phyloP scores from a whole-genome alignment of 495 filamentous ascomycete species.

The Glarea lozoyensis region DNA sequence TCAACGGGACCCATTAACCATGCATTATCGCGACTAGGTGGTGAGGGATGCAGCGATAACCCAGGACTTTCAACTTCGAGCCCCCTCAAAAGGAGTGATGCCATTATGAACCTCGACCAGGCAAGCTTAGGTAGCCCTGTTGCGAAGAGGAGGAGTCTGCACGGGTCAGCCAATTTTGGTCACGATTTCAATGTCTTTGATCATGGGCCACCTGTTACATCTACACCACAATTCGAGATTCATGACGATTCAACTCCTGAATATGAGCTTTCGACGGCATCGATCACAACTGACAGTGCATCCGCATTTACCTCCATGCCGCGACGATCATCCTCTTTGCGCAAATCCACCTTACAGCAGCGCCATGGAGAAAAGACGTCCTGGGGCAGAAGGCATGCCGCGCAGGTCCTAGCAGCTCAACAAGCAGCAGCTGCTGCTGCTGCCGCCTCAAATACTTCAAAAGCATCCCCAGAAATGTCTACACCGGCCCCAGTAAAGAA shows the following conservation, averaged over 20 bases:
- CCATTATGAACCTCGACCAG: constrained; percentile 78
- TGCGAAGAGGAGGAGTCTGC: constrained; percentile 77
- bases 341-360: constrained; percentile 82
- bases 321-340: constrained; percentile 58
- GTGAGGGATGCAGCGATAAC: constrained; percentile 27
- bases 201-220: constrained; percentile 31
- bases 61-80: constrained; percentile 56
- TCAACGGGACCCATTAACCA: constrained; percentile 38
- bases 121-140: constrained; percentile 70
- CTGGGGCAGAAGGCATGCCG: constrained; percentile 39
- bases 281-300: constrained; percentile 11
- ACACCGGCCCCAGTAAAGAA: constrained; percentile 38
- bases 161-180: constrained; percentile 50
- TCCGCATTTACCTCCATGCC: constrained; percentile 27
- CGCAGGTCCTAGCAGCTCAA: constrained; percentile 34
- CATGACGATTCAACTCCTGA: constrained; percentile 32
- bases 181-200: constrained; percentile 62
- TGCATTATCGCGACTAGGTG: constrained; percentile 33
- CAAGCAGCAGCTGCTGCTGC: background rate
- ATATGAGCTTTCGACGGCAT: constrained; percentile 24
- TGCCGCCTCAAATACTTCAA: too few relatives aligned
- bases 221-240: constrained; percentile 29
- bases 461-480: constrained; percentile 34
- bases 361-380: constrained; percentile 58
- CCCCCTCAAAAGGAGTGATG: constrained; percentile 87